A percentile compares a stretch with the other conserved stretches of the same genome.
Evolutionary conservation across 1,139 yeast species (phyloP).

Genomic region (Blastobotrys persicus): DNA sequence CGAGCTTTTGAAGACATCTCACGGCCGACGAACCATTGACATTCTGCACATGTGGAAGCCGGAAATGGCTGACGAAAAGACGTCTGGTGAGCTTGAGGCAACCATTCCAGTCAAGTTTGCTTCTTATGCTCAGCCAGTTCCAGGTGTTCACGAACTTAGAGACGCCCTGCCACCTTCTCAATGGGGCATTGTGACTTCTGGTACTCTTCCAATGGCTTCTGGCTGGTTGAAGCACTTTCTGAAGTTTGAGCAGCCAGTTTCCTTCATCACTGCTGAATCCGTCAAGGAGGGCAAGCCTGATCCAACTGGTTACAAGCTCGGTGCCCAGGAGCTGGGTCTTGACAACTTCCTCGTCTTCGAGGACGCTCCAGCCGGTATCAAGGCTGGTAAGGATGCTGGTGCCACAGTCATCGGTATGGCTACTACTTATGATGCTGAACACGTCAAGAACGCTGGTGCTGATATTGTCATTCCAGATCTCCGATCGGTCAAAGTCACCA

Average conservation of each 20-base stretch:
- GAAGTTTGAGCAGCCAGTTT: slow-evolving; percentile 60
- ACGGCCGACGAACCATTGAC: slow-evolving; percentile 81
- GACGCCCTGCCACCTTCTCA: slow-evolving; percentile 43
- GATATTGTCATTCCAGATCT: slow-evolving; percentile 75
- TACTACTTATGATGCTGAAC: slow-evolving; percentile 69
- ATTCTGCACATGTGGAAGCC: slow-evolving; percentile 74
- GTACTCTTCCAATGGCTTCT: slow-evolving; percentile 71
- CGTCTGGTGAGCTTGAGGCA: slow-evolving; percentile 67
- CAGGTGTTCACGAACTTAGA: slow-evolving; percentile 68
- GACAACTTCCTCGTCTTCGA: slow-evolving; percentile 63
- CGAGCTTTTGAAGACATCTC: slow-evolving; percentile 68
- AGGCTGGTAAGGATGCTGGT: slow-evolving; percentile 83
- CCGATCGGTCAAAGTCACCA: slow-evolving; percentile 45
- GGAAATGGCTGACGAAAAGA: slow-evolving; percentile 63
- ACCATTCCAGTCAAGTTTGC: slow-evolving; percentile 72
- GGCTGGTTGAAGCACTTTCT: slow-evolving; percentile 70
- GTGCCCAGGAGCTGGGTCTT: slow-evolving; percentile 58
- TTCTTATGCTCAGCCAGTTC: slow-evolving; percentile 66
- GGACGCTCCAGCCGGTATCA: slow-evolving; percentile 86
- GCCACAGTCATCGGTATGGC: slow-evolving; percentile 82
- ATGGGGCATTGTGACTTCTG: slow-evolving; percentile 87
- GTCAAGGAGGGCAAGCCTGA: slow-evolving; percentile 78
- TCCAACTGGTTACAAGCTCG: slow-evolving; percentile 75
- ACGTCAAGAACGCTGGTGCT: slow-evolving; percentile 73
- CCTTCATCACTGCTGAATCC: slow-evolving; percentile 77